These are phyloP conservation scores for Schoenoplectus tabernaemontani DNA, from an alignment of 202 grass and related monocot species.

Conservation along the genomic window DNA sequence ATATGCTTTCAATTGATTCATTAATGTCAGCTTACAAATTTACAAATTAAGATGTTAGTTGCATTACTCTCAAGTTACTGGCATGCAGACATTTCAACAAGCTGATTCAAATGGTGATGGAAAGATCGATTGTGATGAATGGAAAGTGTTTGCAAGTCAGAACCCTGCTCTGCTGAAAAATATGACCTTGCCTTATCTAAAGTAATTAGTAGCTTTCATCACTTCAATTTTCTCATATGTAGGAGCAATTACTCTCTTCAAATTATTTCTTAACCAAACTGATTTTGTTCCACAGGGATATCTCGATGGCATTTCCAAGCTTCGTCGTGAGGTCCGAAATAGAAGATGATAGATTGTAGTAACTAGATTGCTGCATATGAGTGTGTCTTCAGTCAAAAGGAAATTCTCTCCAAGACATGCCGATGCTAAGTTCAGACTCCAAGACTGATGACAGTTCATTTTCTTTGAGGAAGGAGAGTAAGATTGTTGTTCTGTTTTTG, in stretches of 20 bases:
- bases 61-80: background rate
- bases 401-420: background rate
- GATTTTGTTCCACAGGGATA: conserved; percentile 30
- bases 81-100: conserved; percentile 67
- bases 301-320: conserved; percentile 53
- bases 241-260: background rate
- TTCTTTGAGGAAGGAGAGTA: background rate
- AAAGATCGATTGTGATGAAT: conserved; percentile 69
- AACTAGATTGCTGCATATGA: background rate
- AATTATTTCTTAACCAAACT: background rate
- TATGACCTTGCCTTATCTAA: conserved; percentile 81
- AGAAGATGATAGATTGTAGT: conserved; percentile 46
- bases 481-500: background rate
- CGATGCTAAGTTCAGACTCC: background rate
- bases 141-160: conserved; percentile 46
- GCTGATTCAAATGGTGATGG: conserved; percentile 61
- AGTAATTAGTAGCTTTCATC: conserved; percentile 28
- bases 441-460: background rate
- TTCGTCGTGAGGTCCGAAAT: conserved; percentile 44
- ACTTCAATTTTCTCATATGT: background rate
- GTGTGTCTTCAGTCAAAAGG: background rate
- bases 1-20: conserved; percentile 8
- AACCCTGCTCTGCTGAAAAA: conserved; percentile 70
- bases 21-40: background rate
- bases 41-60: conserved; percentile 1